Evolutionary conservation across 495 filamentous ascomycete species (phyloP).

Genomic region (Patellaria atrata): DNA sequence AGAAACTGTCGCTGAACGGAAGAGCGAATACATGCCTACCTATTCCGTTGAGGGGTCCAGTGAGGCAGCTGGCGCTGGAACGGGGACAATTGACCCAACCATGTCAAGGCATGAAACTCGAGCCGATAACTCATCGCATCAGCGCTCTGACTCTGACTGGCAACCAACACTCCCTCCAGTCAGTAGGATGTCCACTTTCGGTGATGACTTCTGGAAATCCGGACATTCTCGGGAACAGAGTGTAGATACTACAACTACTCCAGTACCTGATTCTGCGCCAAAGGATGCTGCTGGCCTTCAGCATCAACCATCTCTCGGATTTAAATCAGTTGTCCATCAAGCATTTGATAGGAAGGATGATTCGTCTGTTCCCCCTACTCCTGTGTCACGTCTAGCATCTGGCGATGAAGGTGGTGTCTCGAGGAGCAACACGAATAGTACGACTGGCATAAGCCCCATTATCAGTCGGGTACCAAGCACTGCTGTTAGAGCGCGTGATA

Average conservation of each 20-base stretch:
- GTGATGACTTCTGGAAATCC: slow-evolving; percentile 21
- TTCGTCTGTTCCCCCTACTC: slow-evolving; percentile 39
- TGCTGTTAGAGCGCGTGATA: slow-evolving; percentile 23
- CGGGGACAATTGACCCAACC: too few relatives aligned
- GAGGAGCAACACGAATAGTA: slow-evolving; percentile 51
- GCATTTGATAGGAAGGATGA: slow-evolving; percentile 45
- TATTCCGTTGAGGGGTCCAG: background rate
- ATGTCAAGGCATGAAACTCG: too few relatives aligned
- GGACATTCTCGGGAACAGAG: too few relatives aligned
- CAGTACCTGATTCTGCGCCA: background rate
- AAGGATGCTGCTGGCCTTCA: background rate
- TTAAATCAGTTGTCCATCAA: slow-evolving; percentile 53
- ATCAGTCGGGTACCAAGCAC: slow-evolving; percentile 39
- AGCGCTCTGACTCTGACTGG: too few relatives aligned
- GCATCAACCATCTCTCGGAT: slow-evolving; percentile 45
- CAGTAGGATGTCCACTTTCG: slow-evolving; percentile 15
- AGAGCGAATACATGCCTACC: slow-evolving; percentile 37
- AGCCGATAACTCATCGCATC: too few relatives aligned
- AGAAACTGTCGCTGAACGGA: slow-evolving; percentile 42
- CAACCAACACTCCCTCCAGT: slow-evolving; percentile 11
- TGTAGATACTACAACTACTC: too few relatives aligned
- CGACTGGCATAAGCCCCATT: slow-evolving; percentile 53
- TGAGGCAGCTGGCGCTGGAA: slow-evolving; percentile 2
- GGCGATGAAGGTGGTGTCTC: slow-evolving; percentile 31
- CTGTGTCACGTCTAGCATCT: slow-evolving; percentile 28